Conservation (phyloP, 257 asterid species). For the Cinchona pubescens region DNA sequence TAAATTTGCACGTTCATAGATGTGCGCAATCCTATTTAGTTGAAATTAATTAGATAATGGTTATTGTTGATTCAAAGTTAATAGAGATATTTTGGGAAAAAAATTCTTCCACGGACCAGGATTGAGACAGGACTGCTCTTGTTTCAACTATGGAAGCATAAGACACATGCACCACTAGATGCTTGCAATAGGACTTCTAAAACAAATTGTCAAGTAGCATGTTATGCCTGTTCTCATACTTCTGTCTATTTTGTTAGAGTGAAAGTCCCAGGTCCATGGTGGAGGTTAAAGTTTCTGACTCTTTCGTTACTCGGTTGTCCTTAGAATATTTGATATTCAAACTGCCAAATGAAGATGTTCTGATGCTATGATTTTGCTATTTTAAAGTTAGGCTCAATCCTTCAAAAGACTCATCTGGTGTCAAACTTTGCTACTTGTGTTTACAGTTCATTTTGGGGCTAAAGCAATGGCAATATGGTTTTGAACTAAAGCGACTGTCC, state of each 20-base stretch:
- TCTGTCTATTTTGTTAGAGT: conserved; percentile 48
- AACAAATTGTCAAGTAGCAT: background rate
- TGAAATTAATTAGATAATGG: too few relatives aligned
- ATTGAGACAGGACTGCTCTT: too few relatives aligned
- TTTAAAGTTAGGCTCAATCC: too few relatives aligned
- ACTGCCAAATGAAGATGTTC: conserved; percentile 76
- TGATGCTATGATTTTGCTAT: too few relatives aligned
- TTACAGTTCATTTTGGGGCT: conserved; percentile 83
- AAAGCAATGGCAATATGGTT: conserved; percentile 81
- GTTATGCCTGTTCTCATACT: conserved; percentile 1
- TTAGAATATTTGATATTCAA: conserved; percentile 75
- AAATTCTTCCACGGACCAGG: too few relatives aligned
- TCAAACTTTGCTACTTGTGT: background rate
- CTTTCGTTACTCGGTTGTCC: conserved; percentile 75
- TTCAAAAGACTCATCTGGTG: background rate
- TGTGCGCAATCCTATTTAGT: too few relatives aligned
- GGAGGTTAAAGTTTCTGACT: conserved; percentile 59
- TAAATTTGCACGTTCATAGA: too few relatives aligned
- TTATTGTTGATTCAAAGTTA: too few relatives aligned
- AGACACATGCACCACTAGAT: background rate
- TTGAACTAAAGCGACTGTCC: conserved; percentile 82
- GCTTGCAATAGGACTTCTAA: background rate
- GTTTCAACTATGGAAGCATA: background rate
- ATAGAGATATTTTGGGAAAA: too few relatives aligned
- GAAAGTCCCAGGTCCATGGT: conserved; percentile 69